Evolutionary conservation across 257 asterid species (phyloP).

Genomic region (Cynanchum wilfordii): DNA sequence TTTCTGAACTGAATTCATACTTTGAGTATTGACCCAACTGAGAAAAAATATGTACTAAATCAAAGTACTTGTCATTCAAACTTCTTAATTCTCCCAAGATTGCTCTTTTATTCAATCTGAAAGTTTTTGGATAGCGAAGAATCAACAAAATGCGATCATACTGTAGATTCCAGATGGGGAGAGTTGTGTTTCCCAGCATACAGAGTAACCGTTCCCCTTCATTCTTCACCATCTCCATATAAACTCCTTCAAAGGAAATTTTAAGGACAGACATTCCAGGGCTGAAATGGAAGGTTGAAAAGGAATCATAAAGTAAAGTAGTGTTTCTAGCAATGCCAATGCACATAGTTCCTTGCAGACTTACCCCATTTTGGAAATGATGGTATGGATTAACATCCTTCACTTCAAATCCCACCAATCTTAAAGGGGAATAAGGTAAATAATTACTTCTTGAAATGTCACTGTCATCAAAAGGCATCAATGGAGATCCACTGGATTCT

Average conservation of each 20-base stretch:
- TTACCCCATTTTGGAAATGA: constrained; percentile 9
- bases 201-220: constrained; percentile 20
- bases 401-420: constrained; percentile 20
- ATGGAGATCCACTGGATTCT: constrained; percentile 7
- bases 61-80: constrained; percentile 12
- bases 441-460: constrained; percentile 8
- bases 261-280: constrained; percentile 17
- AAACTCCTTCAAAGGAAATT: constrained; percentile 20
- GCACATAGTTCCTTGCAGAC: constrained; percentile 17
- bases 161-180: neutral
- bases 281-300: neutral
- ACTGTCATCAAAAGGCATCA: constrained; percentile 18
- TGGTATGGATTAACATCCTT: constrained; percentile 17
- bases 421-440: constrained; percentile 1
- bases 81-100: constrained; percentile 22
- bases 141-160: constrained; percentile 17
- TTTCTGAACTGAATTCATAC: constrained; percentile 12
- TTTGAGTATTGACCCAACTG: constrained; percentile 10
- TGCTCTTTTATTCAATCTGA: constrained; percentile 10
- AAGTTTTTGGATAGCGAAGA: constrained; percentile 12
- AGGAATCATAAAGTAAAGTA: neutral
- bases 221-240: constrained; percentile 8
- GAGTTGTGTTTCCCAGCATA: constrained; percentile 20
- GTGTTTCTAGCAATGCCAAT: constrained; percentile 14
- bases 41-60: constrained; percentile 7